Percentiles rank a stretch among this genome's conserved stretches.
Evolutionary conservation across 2,329 filamentous ascomycete genomes (phyloP).

Genomic region (Alternaria solani): DNA sequence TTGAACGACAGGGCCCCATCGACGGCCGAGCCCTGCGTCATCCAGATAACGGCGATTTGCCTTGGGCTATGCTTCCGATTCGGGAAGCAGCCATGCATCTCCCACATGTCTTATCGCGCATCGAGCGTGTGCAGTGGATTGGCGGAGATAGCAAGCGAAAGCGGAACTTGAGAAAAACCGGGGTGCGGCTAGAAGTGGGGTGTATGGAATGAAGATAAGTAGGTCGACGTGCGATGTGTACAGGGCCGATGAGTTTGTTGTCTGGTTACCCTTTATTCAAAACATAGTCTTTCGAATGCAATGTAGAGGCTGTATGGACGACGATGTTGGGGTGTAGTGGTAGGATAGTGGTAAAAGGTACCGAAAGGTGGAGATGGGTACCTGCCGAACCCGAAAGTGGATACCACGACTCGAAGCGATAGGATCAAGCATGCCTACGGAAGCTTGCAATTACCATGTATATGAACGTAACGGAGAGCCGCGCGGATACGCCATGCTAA

Average conservation of each 20-base stretch:
- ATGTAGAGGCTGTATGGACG: too few species aligned
- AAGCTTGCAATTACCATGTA: background rate
- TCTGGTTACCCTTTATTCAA: background rate
- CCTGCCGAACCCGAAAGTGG: conserved; percentile 1
- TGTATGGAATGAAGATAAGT: background rate
- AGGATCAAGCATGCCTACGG: background rate
- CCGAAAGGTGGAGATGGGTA: background rate
- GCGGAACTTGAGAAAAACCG: background rate
- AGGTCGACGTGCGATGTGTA: background rate
- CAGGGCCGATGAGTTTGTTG: background rate
- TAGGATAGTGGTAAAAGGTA: background rate
- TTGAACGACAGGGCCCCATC: background rate
- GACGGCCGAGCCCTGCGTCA: conserved; percentile 2
- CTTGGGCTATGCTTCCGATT: conserved; percentile 5
- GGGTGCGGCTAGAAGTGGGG: conserved; percentile 21
- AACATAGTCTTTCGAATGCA: background rate
- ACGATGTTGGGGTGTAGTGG: background rate
- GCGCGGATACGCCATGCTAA: background rate
- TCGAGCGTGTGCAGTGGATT: conserved; percentile 20
- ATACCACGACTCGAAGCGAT: background rate
- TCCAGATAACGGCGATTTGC: conserved; percentile 19
- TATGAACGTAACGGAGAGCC: background rate
- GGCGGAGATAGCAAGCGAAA: conserved; percentile 30
- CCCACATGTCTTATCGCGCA: conserved; percentile 34
- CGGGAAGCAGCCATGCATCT: conserved; percentile 11